Percentiles rank a stretch among this genome's conserved stretches.
These are phyloP conservation scores for Fraxinus xanthoxyloides DNA, from an alignment of 305 asterid species.

Conservation along the genomic window DNA sequence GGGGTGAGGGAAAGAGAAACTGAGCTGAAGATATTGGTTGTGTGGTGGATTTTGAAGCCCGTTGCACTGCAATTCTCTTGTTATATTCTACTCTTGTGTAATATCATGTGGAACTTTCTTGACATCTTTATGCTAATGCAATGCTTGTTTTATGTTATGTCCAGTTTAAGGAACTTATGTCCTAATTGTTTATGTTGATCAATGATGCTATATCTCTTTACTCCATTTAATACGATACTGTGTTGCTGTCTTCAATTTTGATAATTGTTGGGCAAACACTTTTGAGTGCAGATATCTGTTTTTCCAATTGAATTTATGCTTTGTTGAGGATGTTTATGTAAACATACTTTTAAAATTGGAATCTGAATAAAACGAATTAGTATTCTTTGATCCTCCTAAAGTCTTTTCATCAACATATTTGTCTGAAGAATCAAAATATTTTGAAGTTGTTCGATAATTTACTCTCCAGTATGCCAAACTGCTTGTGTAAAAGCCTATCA, in stretches of 20 bases:
- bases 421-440: neutral
- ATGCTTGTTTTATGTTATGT: constrained; percentile 14
- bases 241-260: neutral
- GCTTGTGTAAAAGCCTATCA: neutral
- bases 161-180: constrained; percentile 1
- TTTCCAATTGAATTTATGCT: neutral
- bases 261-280: neutral
- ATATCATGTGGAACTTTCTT: constrained; percentile 27
- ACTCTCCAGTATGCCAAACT: neutral
- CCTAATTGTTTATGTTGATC: constrained; percentile 4
- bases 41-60: constrained; percentile 29
- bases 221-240: neutral
- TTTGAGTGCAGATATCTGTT: neutral
- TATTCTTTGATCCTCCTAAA: neutral
- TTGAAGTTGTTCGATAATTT: neutral
- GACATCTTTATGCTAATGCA: constrained; percentile 24
- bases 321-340: neutral
- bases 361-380: neutral
- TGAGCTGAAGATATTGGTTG: constrained; percentile 28
- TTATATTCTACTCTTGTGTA: constrained; percentile 34
- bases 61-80: constrained; percentile 35
- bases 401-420: neutral
- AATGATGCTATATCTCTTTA: neutral
- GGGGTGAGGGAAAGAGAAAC: constrained; percentile 34
- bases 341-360: neutral